phyloP scores from a whole-genome alignment of 305 asterid genomes.

The Solanum hybrid region DNA sequence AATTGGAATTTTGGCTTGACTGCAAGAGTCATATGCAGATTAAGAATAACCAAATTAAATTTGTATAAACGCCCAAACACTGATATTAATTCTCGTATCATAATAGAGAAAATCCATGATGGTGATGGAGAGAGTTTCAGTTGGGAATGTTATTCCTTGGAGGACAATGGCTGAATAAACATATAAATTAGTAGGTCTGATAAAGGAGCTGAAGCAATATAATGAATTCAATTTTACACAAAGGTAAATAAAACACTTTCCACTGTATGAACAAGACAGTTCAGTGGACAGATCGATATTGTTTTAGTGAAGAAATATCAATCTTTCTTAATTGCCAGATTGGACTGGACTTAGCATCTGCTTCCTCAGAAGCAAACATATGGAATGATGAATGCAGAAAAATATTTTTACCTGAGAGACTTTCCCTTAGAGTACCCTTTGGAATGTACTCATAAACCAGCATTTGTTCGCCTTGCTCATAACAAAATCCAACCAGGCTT shows the following conservation, averaged over 20 bases:
- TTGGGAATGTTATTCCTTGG: not conserved
- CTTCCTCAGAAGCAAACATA: not conserved
- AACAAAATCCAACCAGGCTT: slow-evolving; percentile 84
- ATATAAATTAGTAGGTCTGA: not conserved
- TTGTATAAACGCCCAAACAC: not conserved
- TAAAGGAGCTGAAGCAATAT: not conserved
- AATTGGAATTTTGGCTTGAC: slow-evolving; percentile 48
- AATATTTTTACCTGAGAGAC: slow-evolving; percentile 46
- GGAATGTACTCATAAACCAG: slow-evolving; percentile 75
- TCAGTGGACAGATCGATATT: not conserved
- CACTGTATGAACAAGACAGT: not conserved
- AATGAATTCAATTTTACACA: not conserved
- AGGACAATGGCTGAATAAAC: not conserved
- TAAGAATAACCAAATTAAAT: not conserved
- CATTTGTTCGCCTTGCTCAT: slow-evolving; percentile 93
- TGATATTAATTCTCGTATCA: not conserved
- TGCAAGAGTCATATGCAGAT: slow-evolving; percentile 14
- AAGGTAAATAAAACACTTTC: not conserved
- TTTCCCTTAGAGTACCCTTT: slow-evolving; percentile 73
- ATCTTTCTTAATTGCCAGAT: not conserved
- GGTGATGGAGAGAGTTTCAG: not conserved
- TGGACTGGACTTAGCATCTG: not conserved
- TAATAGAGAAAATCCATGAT: not conserved
- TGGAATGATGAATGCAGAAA: not conserved
- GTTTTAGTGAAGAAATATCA: not conserved